phyloP scores from a whole-genome alignment of 768 basidiomycete genomes.

The Podaxis sp. region DNA sequence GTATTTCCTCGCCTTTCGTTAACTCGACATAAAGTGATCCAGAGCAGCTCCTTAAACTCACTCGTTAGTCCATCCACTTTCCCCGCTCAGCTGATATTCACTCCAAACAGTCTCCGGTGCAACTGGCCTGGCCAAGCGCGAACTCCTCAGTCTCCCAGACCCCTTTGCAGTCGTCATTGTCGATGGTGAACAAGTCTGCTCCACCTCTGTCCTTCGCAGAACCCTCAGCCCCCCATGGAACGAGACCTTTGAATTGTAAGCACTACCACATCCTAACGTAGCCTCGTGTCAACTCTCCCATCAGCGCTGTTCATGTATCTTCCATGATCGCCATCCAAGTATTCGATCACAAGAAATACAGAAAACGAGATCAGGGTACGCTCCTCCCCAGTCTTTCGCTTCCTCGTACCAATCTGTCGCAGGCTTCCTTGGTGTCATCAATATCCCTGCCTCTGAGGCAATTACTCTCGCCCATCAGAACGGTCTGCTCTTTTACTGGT shows the following conservation, averaged over 20 bases:
- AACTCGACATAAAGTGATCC: conserved; percentile 40
- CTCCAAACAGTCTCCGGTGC: conserved; percentile 64
- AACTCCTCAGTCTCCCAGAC: conserved; percentile 78
- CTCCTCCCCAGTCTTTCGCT: conserved; percentile 23
- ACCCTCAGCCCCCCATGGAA: conserved; percentile 76
- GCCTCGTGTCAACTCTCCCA: conserved; percentile 12
- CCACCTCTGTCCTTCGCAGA: conserved; percentile 68
- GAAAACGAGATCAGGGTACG: conserved; percentile 75
- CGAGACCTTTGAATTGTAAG: conserved; percentile 83
- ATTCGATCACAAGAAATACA: conserved; percentile 88
- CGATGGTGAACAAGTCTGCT: conserved; percentile 78
- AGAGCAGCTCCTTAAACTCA: conserved; percentile 45
- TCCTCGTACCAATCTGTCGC: not conserved
- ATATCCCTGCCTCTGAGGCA: conserved; percentile 50
- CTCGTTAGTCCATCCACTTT: conserved; percentile 26
- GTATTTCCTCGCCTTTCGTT: not conserved
- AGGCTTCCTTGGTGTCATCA: conserved; percentile 60
- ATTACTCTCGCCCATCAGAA: conserved; percentile 42
- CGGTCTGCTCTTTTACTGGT: conserved; percentile 33
- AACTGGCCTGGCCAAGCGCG: conserved; percentile 68
- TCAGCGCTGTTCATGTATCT: conserved; percentile 64
- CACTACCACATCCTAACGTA: conserved; percentile 9
- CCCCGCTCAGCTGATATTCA: conserved; percentile 2
- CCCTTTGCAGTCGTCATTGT: conserved; percentile 88
- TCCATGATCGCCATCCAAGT: conserved; percentile 82